Evolutionary conservation across 1,284 basidiomycete genomes (phyloP), one percentile per base, ranked within the genome.

Genomic region (Ganoderma multipileum): DNA sequence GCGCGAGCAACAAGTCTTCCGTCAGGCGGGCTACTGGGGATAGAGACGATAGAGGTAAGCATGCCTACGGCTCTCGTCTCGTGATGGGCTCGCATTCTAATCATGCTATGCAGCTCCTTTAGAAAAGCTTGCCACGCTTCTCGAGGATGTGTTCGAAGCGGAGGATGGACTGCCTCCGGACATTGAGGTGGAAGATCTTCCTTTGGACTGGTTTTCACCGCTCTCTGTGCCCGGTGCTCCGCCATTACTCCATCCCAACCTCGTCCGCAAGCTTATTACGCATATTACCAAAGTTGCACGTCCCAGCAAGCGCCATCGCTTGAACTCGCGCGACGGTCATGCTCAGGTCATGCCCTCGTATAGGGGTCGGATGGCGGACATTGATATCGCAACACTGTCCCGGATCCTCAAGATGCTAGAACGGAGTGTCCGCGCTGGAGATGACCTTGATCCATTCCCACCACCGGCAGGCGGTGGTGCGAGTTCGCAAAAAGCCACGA

Each of bases 121-220:
- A 9, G 90, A 95, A 75, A 96, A 93, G 76, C 83, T 97, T 6
- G 84, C 83, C 2, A 84, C 85, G 7, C 78, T 92, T 23, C 82
- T 97, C 1, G 95, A 97, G 70, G 95, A 97, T 67, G 87, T 97
- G 26, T 94, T 97, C 72, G 95, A 97, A 77, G 94, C 95, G 0
- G 93, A 97, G 76, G 96, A 97, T 76, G 79, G 87, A 0, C 83
- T 97, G 26, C 87, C 92, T 2, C 85, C 91, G 0, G 90, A 93
- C 68, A 82, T 87, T 1, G 85, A 88, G 50, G 71, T 83, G 5
- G 76, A 80, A 16, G 87, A 90, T 66, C 80, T 95, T 11, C 85
- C 89, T 12, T 74, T 81, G 28, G 87, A 89, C 4, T 93, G 87
- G 78, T 96, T 96, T 75, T 90, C 90, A 0, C 75, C 82, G 2